Evolutionary conservation across 257 asterid species (phyloP).

Genomic region (Solanum chiquidenum): DNA sequence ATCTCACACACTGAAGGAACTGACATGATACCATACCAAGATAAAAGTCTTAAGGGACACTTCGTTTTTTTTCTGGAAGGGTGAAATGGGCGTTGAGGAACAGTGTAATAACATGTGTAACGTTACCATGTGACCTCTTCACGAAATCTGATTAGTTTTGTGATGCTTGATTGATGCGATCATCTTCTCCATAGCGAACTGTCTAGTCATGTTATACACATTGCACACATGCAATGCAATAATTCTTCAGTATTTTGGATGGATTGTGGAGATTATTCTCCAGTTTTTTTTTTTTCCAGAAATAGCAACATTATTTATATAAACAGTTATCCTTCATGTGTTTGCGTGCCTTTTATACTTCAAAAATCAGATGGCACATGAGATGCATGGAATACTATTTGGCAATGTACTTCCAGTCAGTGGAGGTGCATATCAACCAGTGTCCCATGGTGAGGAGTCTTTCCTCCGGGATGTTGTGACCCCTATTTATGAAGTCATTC

Average conservation of each 20-base stretch:
- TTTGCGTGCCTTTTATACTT: not conserved
- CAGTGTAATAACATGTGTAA: not conserved
- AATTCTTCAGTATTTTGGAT: not conserved
- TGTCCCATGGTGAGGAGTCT: slow-evolving; percentile 57
- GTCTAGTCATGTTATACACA: not conserved
- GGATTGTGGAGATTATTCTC: not conserved
- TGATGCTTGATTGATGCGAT: not conserved
- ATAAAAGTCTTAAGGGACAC: not conserved
- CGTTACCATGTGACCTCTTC: not conserved
- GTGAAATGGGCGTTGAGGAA: not conserved
- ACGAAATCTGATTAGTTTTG: not conserved
- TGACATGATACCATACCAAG: not conserved
- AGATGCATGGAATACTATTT: slow-evolving; percentile 51
- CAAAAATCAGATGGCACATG: slow-evolving; percentile 67
- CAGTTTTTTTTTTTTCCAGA: not conserved
- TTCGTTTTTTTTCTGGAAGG: not conserved
- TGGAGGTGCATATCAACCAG: slow-evolving; percentile 50
- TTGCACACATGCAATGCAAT: not conserved
- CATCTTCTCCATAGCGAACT: not conserved
- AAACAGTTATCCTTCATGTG: slow-evolving; percentile 1
- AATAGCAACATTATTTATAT: not conserved
- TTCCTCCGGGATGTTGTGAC: slow-evolving; percentile 78
- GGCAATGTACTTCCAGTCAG: slow-evolving; percentile 54
- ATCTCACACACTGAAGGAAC: not conserved
- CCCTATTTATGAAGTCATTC: slow-evolving; percentile 79